A percentile compares a stretch with the other conserved stretches of the same genome.
These are phyloP conservation scores for Candida gorgasii DNA, from an alignment of 805 yeast species.

Conservation along the genomic window DNA sequence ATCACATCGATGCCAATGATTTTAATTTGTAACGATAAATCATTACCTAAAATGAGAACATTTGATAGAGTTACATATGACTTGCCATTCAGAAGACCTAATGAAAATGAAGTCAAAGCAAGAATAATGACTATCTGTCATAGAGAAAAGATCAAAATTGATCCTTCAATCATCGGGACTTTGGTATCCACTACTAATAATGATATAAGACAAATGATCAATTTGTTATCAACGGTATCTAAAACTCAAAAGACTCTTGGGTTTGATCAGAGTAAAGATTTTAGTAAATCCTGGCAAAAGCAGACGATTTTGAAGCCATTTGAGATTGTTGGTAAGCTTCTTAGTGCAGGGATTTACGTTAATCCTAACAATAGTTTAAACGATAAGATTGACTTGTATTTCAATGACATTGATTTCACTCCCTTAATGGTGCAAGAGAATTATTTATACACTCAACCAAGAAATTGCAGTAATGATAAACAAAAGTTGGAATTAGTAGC, in stretches of 20 bases:
- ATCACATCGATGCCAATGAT: conserved; percentile 88
- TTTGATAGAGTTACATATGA: conserved; percentile 83
- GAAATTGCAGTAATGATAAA: conserved; percentile 40
- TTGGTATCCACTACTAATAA: conserved; percentile 82
- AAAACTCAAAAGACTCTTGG: conserved; percentile 67
- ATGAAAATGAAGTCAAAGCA: conserved; percentile 75
- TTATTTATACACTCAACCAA: conserved; percentile 69
- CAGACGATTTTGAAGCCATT: conserved; percentile 90
- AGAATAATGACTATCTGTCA: conserved; percentile 88
- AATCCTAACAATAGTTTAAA: conserved; percentile 57
- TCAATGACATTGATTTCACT: conserved; percentile 91
- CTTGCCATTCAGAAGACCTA: conserved; percentile 85
- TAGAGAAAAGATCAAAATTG: conserved; percentile 78
- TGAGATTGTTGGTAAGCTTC: conserved; percentile 73
- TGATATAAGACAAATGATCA: conserved; percentile 93
- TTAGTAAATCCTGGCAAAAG: conserved; percentile 79
- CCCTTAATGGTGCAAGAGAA: conserved; percentile 97
- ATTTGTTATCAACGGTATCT: conserved; percentile 81
- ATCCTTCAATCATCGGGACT: conserved; percentile 78
- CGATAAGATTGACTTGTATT: conserved; percentile 85
- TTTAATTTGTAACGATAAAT: conserved; percentile 88
- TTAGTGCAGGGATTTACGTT: conserved; percentile 60
- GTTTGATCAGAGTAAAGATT: conserved; percentile 59
- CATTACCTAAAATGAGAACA: conserved; percentile 93
- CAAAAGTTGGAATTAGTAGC: conserved; percentile 65